phyloP scores from a whole-genome alignment of 1,284 basidiomycete genomes.

The Afroboletus lepidellus region DNA sequence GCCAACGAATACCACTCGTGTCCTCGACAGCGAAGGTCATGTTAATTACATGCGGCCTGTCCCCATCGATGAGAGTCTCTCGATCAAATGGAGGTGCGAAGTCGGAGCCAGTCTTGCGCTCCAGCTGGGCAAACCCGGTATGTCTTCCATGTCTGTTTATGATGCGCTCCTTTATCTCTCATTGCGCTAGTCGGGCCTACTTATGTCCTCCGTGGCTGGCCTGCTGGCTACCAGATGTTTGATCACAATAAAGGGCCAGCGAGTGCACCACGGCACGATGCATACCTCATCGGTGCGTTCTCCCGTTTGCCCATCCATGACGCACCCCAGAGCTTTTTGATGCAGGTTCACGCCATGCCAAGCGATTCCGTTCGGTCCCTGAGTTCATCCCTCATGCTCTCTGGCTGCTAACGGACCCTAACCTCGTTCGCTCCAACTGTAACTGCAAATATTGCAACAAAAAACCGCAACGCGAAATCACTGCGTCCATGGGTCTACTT shows the following conservation, averaged over 20 bases:
- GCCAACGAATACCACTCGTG: slow-evolving; percentile 54
- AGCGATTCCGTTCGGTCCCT: slow-evolving; percentile 70
- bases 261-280: slow-evolving; percentile 60
- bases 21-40: slow-evolving; percentile 55
- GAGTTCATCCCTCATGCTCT: slow-evolving; percentile 80
- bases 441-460: slow-evolving; percentile 78
- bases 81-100: slow-evolving; percentile 59
- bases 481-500: slow-evolving; percentile 53
- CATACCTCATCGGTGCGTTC: slow-evolving; percentile 69
- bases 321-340: not conserved
- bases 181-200: slow-evolving; percentile 43
- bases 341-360: slow-evolving; percentile 43
- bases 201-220: slow-evolving; percentile 66
- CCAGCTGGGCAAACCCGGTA: slow-evolving; percentile 50
- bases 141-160: slow-evolving; percentile 14
- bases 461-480: slow-evolving; percentile 66
- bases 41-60: slow-evolving; percentile 69
- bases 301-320: not conserved
- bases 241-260: slow-evolving; percentile 69
- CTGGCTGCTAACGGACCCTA: slow-evolving; percentile 67
- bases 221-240: slow-evolving; percentile 65
- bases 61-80: slow-evolving; percentile 45
- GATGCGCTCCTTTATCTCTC: not conserved
- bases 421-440: slow-evolving; percentile 51
- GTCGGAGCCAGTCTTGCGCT: slow-evolving; percentile 58